Evolutionary conservation across 306 rosid species (phyloP), one percentile per base, ranked within the genome.

Genomic region (peach (Prunus persica)): DNA sequence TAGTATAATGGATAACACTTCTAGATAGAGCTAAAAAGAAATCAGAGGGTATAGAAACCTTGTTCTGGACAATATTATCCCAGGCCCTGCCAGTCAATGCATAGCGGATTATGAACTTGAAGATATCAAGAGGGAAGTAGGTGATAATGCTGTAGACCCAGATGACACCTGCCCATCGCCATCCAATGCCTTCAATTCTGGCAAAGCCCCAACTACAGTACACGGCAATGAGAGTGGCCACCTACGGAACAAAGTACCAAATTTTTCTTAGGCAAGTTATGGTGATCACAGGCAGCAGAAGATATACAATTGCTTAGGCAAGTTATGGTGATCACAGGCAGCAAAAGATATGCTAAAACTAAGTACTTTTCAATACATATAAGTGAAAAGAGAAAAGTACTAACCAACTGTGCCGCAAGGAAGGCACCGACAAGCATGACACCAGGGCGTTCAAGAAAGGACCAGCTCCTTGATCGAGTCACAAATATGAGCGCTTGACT

Each of bases 401-500:
- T 72, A 62, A 91, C 97, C 97, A 93, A n/a, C 41, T 93, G 98
- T 41, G 98, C 97, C 38, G 82, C 87, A 50, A 93, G 11, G 87
- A 93, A 93, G 75, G 98, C 97, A 24, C 4, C 5, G 0, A 87
- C 2, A 50, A 93, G 93, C 86, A 89, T 69, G 22, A 81, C 0
- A 68, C 97, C 98, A 5, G 98, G 97, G 76, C 91, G 90, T 76
- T 93, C 98, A 27, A 83, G n/a, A 52, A 78, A 82, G 64, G 98
- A 93, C 91, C 93, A 93, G 41, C 96, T 78, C 82, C 98, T 91
- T 83, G 98, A 93, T 73, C 98, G 82, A 8, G 97, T 93, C 56
- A 93, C 98, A 18, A 93, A 93, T 75, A 93, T 93, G 80, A 93
- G 98, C 25, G 97, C 97, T 74, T 93, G 98, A 70, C 97, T 93